Evolutionary conservation across 768 basidiomycete species (phyloP), one percentile per base, ranked within the genome.

Genomic region (Collybia mongolica): DNA sequence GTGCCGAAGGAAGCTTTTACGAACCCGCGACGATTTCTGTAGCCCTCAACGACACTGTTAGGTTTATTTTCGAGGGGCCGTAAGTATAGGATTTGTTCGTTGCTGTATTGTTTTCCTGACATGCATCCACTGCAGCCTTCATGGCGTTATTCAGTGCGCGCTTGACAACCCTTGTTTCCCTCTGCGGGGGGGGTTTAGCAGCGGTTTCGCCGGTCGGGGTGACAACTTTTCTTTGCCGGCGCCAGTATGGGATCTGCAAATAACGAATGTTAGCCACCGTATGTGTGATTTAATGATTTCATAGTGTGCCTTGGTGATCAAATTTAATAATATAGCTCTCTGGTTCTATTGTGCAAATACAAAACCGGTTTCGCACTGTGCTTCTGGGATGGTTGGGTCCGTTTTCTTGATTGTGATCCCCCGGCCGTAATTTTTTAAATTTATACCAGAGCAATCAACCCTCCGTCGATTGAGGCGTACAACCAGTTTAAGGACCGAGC

Each of bases 101-200:
- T 15, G 17, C 11, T 38, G 11, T 24, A n/a, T 23, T 1, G 14
- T 43, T 18, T 36, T 18, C 40, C 32, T 29, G 15, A 24, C 29
- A 4, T 18, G 18, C 24, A 6, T 18, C 3, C 22, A 36, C 22
- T 39, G 2, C 26, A 74, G 74, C 28, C 44, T 54, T 17, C 77
- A 79, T 55, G 66, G 70, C 8, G 71, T 75, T 6, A 71, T 75
- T 0, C 73, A 79, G 53, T 65, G 64, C 40, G 49, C 59, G 1
- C 67, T 68, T 48, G 63, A 65, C 0, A 48, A 58, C 9, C 77
- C 77, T 2, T 79, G 78, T 53, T 39, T 62, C 28, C 68, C 66
- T 11, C 61, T 73, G 9, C 46, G 52, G 0, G 73, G 72, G 2
- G 75, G 75, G 3, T 76, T 82, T 60, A 65, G 70, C 39, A 70